Evolutionary conservation across 2,329 filamentous ascomycete species (phyloP).

Genomic region (Thermomyces lanuginosus): DNA sequence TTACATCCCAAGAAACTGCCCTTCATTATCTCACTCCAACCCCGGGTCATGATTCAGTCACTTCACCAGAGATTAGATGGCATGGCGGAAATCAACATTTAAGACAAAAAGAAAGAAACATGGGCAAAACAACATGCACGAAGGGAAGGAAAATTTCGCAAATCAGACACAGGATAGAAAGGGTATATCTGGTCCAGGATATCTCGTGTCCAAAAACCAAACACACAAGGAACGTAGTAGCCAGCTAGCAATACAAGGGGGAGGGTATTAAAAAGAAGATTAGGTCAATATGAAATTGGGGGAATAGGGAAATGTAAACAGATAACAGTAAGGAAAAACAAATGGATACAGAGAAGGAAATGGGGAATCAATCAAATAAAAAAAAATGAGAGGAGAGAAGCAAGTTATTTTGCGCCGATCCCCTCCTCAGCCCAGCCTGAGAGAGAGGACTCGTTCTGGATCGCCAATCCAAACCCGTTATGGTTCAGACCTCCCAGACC

Average conservation of each 20-base stretch:
- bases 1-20: no score
- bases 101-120: conserved; percentile 10
- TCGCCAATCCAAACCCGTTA: conserved; percentile 42
- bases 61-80: conserved; percentile 10
- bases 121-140: conserved; percentile 9
- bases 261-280: conserved; percentile 11
- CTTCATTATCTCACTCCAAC: no score
- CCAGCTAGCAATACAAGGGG: conserved; percentile 25
- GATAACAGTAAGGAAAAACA: conserved; percentile 12
- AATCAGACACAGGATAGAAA: conserved; percentile 7
- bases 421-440: conserved; percentile 50
- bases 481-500: conserved; percentile 43
- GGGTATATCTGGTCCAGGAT: conserved; percentile 2
- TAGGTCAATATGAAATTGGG: conserved; percentile 12
- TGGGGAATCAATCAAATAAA: conserved; percentile 8
- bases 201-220: conserved; percentile 10
- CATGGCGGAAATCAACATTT: no score
- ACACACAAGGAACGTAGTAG: conserved; percentile 22
- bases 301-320: conserved; percentile 11
- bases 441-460: conserved; percentile 40
- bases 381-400: conserved; percentile 10
- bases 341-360: conserved; percentile 13
- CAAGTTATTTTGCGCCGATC: conserved; percentile 36
- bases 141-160: conserved; percentile 10
- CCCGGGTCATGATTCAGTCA: no score